These are phyloP conservation scores for Diaporthe sp. DNA, from an alignment of 2,329 filamentous ascomycete species.

Conservation along the genomic window DNA sequence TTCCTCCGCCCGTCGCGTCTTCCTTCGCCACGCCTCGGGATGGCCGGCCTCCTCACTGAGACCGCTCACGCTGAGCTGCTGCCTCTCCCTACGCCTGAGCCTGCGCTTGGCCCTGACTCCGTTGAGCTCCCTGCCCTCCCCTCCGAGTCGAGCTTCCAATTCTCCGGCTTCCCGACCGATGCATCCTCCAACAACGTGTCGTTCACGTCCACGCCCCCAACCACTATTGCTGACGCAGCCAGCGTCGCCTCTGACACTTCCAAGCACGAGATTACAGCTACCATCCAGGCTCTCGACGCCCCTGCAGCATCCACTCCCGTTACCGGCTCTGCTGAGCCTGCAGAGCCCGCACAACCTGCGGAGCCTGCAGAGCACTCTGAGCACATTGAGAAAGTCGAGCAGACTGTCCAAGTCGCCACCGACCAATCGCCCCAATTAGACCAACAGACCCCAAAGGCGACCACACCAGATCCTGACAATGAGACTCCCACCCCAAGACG, in stretches of 20 bases:
- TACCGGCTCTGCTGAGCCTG: conserved; percentile 34
- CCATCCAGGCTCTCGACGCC: conserved; percentile 31
- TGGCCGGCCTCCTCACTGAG: conserved; percentile 36
- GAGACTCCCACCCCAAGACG: conserved; percentile 46
- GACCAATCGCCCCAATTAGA: conserved; percentile 24
- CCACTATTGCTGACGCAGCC: conserved; percentile 50
- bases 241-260: conserved; percentile 49
- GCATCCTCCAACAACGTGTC: conserved; percentile 48
- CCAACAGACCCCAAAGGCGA: conserved; percentile 19
- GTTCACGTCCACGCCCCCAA: conserved; percentile 50
- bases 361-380: conserved; percentile 37
- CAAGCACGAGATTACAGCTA: conserved; percentile 43
- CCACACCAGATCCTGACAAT: conserved; percentile 30
- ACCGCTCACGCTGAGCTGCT: conserved; percentile 28
- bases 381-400: conserved; percentile 42
- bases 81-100: conserved; percentile 20
- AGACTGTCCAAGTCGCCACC: conserved; percentile 43
- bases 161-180: conserved; percentile 48
- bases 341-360: conserved; percentile 36
- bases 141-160: conserved; percentile 46
- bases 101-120: conserved; percentile 23
- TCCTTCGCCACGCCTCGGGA: conserved; percentile 5
- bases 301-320: conserved; percentile 25
- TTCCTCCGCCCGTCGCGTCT: conserved; percentile 29
- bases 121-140: conserved; percentile 39